A percentile compares a stretch with the other conserved stretches of the same genome.
Evolutionary conservation across 768 basidiomycete genomes (phyloP).

Genomic region (Lyophyllum atratum): DNA sequence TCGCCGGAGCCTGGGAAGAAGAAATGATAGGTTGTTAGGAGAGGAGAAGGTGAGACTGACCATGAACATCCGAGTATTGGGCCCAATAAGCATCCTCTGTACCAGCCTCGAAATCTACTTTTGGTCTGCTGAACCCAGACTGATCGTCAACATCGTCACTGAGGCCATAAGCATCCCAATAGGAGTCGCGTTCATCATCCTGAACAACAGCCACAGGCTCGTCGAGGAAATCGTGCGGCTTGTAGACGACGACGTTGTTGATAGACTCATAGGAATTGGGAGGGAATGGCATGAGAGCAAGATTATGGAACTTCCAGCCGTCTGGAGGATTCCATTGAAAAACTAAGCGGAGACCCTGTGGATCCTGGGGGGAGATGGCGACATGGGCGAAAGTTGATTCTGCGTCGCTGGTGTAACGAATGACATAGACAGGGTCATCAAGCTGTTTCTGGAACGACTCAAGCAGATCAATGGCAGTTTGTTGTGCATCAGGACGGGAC

Average conservation of each 20-base stretch:
- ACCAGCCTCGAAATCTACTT: slow-evolving; percentile 23
- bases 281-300: slow-evolving; percentile 72
- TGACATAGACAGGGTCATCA: slow-evolving; percentile 42
- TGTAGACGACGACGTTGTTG: slow-evolving; percentile 26
- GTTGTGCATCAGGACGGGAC: slow-evolving; percentile 27
- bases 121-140: slow-evolving; percentile 13
- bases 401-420: slow-evolving; percentile 44
- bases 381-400: slow-evolving; percentile 61
- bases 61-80: slow-evolving; percentile 69
- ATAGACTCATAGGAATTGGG: slow-evolving; percentile 33
- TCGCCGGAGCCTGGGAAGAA: slow-evolving; percentile 61
- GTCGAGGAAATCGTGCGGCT: slow-evolving; percentile 33
- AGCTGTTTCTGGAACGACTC: slow-evolving; percentile 33
- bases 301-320: slow-evolving; percentile 74
- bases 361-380: slow-evolving; percentile 38
- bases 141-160: slow-evolving; percentile 30
- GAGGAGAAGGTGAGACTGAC: slow-evolving; percentile 34
- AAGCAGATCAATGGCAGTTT: slow-evolving; percentile 40
- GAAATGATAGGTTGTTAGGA: background rate
- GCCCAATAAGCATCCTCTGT: slow-evolving; percentile 77
- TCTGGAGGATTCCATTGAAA: slow-evolving; percentile 62
- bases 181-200: slow-evolving; percentile 54
- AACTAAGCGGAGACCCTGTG: slow-evolving; percentile 53
- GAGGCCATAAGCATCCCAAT: slow-evolving; percentile 69
- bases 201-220: slow-evolving; percentile 26